phyloP scores from a whole-genome alignment of 2,329 filamentous ascomycete genomes.

The Dactylellina drechsleri region DNA sequence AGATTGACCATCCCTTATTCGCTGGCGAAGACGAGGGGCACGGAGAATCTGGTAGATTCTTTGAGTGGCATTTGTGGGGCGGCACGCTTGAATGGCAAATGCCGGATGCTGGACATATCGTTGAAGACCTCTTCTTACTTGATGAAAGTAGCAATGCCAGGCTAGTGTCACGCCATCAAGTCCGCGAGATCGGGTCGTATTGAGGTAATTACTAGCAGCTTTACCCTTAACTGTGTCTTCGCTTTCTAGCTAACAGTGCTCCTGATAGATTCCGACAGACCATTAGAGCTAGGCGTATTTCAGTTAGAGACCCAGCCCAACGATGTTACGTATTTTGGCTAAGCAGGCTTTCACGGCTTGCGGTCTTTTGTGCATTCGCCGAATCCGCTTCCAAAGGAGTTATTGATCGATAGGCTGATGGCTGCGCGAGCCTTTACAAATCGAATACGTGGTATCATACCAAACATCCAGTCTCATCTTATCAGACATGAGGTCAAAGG shows the following conservation, averaged over 20 bases:
- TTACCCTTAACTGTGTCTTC: too few relatives aligned
- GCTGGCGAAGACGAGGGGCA: slow-evolving; percentile 1
- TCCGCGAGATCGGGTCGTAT: too few relatives aligned
- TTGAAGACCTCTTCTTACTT: background rate
- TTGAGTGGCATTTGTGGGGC: slow-evolving; percentile 2
- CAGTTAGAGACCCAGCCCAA: background rate
- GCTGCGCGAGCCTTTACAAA: background rate
- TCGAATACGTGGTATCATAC: background rate
- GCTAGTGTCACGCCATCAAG: too few relatives aligned
- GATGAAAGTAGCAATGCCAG: background rate
- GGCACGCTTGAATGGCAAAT: background rate
- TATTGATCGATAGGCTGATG: background rate
- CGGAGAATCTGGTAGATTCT: slow-evolving; percentile 5
- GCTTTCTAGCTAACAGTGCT: too few relatives aligned
- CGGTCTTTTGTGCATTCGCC: slow-evolving; percentile 3
- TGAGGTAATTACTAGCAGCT: too few relatives aligned
- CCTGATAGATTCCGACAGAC: slow-evolving; percentile 1
- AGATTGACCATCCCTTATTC: slow-evolving; percentile 2
- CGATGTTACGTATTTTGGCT: slow-evolving; percentile 9
- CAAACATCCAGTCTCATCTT: background rate
- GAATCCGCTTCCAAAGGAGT: slow-evolving; percentile 3
- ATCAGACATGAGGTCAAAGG: too few relatives aligned
- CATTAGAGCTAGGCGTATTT: slow-evolving; percentile 1
- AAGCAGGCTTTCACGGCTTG: background rate
- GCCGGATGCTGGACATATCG: background rate